These are phyloP conservation scores for Dactylella cylindrospora DNA, from an alignment of 2,329 filamentous ascomycete genomes.

Conservation along the genomic window DNA sequence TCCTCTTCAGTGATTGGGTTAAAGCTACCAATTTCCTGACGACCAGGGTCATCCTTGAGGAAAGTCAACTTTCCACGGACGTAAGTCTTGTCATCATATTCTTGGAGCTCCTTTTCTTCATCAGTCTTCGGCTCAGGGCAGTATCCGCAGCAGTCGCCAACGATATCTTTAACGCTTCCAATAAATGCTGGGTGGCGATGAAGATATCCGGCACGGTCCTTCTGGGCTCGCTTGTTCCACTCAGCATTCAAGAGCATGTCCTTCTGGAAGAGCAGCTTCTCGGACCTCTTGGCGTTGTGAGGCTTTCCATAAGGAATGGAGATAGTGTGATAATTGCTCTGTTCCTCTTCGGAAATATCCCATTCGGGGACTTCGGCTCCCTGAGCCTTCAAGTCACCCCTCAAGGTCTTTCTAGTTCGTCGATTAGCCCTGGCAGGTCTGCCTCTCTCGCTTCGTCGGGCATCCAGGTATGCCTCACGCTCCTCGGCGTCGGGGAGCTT, in stretches of 20 bases:
- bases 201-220: constrained; percentile 69
- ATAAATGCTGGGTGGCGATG: constrained; percentile 84
- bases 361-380: constrained; percentile 78
- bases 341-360: constrained; percentile 69
- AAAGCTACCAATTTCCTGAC: constrained; percentile 66
- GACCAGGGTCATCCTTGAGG: constrained; percentile 76
- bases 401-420: constrained; percentile 59
- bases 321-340: constrained; percentile 78
- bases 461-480: constrained; percentile 69
- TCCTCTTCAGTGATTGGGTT: constrained; percentile 41
- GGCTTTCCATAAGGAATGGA: constrained; percentile 66
- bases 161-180: constrained; percentile 70
- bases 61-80: constrained; percentile 73
- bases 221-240: constrained; percentile 69
- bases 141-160: constrained; percentile 77
- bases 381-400: constrained; percentile 64
- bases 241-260: constrained; percentile 81
- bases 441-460: constrained; percentile 71
- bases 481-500: constrained; percentile 69
- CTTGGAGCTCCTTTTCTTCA: constrained; percentile 70
- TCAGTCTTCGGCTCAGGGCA: constrained; percentile 70
- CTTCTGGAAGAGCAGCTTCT: constrained; percentile 77
- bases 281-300: constrained; percentile 68
- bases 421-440: constrained; percentile 57
- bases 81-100: constrained; percentile 70